These are phyloP conservation scores for Saturnispora kantuleensis DNA, from an alignment of 805 yeast genomes.

Conservation along the genomic window DNA sequence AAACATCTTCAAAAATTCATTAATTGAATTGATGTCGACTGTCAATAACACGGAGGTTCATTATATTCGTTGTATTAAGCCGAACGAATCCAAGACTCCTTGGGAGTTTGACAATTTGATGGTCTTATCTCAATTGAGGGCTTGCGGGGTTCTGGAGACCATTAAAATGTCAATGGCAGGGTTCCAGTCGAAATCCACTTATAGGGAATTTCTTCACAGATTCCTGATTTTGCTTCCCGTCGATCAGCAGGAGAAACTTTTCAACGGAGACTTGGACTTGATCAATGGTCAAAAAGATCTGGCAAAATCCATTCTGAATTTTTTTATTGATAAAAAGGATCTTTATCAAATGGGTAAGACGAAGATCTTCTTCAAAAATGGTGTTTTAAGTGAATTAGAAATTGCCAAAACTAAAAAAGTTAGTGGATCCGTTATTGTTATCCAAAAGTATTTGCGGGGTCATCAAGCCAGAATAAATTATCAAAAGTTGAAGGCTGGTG, in stretches of 20 bases:
- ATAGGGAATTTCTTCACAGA: conserved; percentile 81
- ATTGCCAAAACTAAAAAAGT: conserved; percentile 72
- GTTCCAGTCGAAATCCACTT: conserved; percentile 94
- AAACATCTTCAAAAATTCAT: conserved; percentile 81
- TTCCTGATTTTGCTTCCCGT: conserved; percentile 75
- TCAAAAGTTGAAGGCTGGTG: conserved; percentile 41
- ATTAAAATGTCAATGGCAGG: conserved; percentile 96
- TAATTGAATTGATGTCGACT: conserved; percentile 86
- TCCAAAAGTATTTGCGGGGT: conserved; percentile 74
- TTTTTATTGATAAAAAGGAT: conserved; percentile 48
- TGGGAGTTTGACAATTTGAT: conserved; percentile 92
- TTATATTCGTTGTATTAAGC: conserved; percentile 94
- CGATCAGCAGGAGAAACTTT: conserved; percentile 49
- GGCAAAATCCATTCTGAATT: conserved; percentile 55
- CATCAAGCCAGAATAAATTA: conserved; percentile 52
- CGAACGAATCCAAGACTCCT: conserved; percentile 85
- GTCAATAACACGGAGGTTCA: conserved; percentile 92
- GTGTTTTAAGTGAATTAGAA: conserved; percentile 88
- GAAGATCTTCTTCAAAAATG: conserved; percentile 91
- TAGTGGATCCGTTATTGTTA: conserved; percentile 65
- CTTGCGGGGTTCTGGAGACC: conserved; percentile 97
- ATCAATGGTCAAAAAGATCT: conserved; percentile 50
- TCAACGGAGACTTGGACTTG: conserved; percentile 37
- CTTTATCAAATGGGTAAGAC: conserved; percentile 87
- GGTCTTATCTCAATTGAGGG: conserved; percentile 91